Evolutionary conservation across 2,329 filamentous ascomycete species (phyloP).

Genomic region (Nemania abortiva): DNA sequence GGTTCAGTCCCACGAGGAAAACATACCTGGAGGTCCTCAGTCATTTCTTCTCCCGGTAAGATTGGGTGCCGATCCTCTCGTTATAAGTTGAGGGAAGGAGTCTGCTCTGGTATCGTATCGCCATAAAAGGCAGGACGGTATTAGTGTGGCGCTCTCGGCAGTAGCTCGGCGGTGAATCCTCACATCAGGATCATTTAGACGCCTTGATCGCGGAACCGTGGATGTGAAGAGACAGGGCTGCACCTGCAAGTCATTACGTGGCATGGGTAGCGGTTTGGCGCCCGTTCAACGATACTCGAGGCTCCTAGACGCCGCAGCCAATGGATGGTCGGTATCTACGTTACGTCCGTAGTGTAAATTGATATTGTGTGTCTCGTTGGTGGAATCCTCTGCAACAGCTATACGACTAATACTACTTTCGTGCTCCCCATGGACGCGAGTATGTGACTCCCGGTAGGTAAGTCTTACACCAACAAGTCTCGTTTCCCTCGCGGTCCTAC

Average conservation of each 20-base stretch:
- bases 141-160: conserved; percentile 25
- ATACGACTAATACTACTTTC: neutral
- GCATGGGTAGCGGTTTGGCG: neutral
- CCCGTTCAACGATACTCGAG: neutral
- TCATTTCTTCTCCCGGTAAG: conserved; percentile 24
- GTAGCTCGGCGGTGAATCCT: conserved; percentile 35
- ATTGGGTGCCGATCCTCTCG: conserved; percentile 28
- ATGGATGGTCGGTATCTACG: neutral
- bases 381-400: neutral
- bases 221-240: neutral
- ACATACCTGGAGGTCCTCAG: conserved; percentile 13
- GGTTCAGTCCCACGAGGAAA: neutral
- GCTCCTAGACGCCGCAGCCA: neutral
- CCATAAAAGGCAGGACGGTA: conserved; percentile 33
- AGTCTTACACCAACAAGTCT: neutral
- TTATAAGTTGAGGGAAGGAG: conserved; percentile 21
- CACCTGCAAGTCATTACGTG: conserved; percentile 11
- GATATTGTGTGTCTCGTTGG: neutral
- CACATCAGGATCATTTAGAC: neutral
- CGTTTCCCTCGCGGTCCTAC: neutral
- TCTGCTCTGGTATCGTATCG: conserved; percentile 1
- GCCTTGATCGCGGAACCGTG: neutral
- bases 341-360: neutral
- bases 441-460: neutral
- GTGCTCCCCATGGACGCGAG: neutral